Conservation (phyloP, 1,284 basidiomycete species). For the Veloporphyrellus conicus region DNA sequence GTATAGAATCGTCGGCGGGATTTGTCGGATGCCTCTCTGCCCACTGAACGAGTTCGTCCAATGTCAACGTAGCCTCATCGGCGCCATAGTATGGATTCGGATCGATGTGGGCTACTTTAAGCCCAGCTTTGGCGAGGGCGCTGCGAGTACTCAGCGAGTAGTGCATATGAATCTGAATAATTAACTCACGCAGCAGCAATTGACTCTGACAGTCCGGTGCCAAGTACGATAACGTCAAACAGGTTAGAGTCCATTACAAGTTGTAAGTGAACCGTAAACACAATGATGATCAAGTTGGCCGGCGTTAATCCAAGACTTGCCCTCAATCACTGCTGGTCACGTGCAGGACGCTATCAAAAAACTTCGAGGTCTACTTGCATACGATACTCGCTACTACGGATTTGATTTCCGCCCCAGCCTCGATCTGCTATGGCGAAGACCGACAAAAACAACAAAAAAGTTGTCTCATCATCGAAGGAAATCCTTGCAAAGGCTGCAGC, state of each 20-base stretch:
- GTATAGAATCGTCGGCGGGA: slow-evolving; percentile 22
- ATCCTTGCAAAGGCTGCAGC: slow-evolving; percentile 28
- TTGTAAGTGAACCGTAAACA: too few relatives aligned
- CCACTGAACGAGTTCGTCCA: slow-evolving; percentile 79
- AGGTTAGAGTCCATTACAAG: slow-evolving; percentile 30
- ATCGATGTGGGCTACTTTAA: slow-evolving; percentile 86
- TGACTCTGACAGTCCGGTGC: slow-evolving; percentile 85
- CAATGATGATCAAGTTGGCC: too few relatives aligned
- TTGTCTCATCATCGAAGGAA: slow-evolving; percentile 20
- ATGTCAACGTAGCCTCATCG: slow-evolving; percentile 74
- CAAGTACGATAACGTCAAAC: slow-evolving; percentile 82
- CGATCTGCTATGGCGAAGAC: slow-evolving; percentile 43
- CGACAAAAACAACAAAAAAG: slow-evolving; percentile 32
- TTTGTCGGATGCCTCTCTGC: slow-evolving; percentile 37
- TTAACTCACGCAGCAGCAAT: slow-evolving; percentile 84
- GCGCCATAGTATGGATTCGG: slow-evolving; percentile 82
- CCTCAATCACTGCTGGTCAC: slow-evolving; percentile 30
- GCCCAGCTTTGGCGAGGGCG: slow-evolving; percentile 82
- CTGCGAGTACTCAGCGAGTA: slow-evolving; percentile 40
- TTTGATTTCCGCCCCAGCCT: slow-evolving; percentile 1
- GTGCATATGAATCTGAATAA: neutral
- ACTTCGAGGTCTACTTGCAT: slow-evolving; percentile 12
- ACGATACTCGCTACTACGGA: neutral
- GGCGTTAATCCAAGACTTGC: slow-evolving; percentile 29
- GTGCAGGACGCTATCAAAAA: slow-evolving; percentile 22